Evolutionary conservation across 1,284 basidiomycete genomes (phyloP).

Genomic region (Quambalaria eucalypti): DNA sequence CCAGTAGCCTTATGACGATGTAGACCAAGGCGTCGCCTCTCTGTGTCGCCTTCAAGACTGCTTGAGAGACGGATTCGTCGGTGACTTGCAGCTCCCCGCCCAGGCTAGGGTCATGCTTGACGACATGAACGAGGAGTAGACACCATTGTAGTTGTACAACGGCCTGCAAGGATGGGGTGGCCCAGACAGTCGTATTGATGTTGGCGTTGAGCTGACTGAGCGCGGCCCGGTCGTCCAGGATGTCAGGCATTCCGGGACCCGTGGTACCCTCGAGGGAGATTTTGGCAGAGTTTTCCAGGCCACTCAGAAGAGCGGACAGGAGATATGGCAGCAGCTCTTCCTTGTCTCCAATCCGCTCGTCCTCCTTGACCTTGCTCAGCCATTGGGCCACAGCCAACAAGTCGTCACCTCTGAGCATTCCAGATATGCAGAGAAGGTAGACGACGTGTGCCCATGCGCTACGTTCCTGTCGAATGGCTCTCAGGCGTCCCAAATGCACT

Average conservation of each 20-base stretch:
- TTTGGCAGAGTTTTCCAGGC: constrained; percentile 60
- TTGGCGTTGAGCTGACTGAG: constrained; percentile 38
- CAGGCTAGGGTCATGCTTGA: constrained; percentile 25
- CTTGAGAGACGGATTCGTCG: constrained; percentile 12
- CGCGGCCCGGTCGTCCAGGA: constrained; percentile 37
- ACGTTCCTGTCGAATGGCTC: constrained; percentile 32
- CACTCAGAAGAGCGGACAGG: constrained; percentile 60
- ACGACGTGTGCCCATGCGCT: constrained; percentile 36
- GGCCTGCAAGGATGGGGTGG: constrained; percentile 65
- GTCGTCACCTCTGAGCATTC: constrained; percentile 17
- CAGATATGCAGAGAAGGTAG: constrained; percentile 36
- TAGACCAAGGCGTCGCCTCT: constrained; percentile 74
- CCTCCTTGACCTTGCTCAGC: constrained; percentile 5
- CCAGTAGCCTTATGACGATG: constrained; percentile 51
- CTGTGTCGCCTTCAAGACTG: background rate
- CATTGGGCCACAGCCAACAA: constrained; percentile 25
- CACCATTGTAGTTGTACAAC: constrained; percentile 75
- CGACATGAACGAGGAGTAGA: constrained; percentile 51
- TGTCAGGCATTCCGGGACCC: constrained; percentile 1
- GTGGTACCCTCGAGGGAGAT: constrained; percentile 12
- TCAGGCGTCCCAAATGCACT: constrained; percentile 36
- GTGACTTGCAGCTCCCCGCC: constrained; percentile 29
- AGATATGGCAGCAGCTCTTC: constrained; percentile 52
- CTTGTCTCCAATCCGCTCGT: constrained; percentile 15
- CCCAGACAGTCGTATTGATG: constrained; percentile 53